Conservation (phyloP, 345 rosid species). For the Camelina sativa region DNA sequence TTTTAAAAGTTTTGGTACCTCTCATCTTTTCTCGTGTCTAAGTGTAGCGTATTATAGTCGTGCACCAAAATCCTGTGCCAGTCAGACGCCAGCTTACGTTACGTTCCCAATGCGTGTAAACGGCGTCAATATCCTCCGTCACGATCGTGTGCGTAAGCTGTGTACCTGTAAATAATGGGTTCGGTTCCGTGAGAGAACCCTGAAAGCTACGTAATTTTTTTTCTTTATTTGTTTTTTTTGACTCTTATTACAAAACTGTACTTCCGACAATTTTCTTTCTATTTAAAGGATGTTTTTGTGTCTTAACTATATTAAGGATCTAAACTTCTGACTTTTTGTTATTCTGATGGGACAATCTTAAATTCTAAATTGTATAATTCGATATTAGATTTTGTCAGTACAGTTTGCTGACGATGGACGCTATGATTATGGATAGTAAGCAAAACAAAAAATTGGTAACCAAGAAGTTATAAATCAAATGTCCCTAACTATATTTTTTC, state of each 20-base stretch:
- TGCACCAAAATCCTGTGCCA: neutral
- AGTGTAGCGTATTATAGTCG: conserved; percentile 14
- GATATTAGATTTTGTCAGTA: conserved; percentile 8
- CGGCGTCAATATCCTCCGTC: conserved; percentile 35
- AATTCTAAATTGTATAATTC: conserved; percentile 8
- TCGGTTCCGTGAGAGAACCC: conserved; percentile 36
- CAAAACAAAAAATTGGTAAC: neutral
- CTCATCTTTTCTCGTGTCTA: neutral
- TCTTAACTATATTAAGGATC: conserved; percentile 21
- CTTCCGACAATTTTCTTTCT: conserved; percentile 42
- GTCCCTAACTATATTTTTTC: neutral
- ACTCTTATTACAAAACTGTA: conserved; percentile 21
- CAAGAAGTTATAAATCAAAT: neutral
- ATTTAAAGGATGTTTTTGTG: conserved; percentile 24
- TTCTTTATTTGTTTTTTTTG: neutral
- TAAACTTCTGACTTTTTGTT: conserved; percentile 25
- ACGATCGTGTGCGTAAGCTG: conserved; percentile 11
- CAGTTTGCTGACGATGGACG: conserved; percentile 21
- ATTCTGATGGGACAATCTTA: conserved; percentile 35
- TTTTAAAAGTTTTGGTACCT: neutral
- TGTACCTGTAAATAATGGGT: neutral
- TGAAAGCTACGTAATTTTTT: conserved; percentile 18
- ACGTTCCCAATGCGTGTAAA: conserved; percentile 32
- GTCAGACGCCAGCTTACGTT: conserved; percentile 13
- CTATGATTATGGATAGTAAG: neutral